These are phyloP conservation scores for Albizia julibrissin DNA, from an alignment of 306 rosid species.

Conservation along the genomic window DNA sequence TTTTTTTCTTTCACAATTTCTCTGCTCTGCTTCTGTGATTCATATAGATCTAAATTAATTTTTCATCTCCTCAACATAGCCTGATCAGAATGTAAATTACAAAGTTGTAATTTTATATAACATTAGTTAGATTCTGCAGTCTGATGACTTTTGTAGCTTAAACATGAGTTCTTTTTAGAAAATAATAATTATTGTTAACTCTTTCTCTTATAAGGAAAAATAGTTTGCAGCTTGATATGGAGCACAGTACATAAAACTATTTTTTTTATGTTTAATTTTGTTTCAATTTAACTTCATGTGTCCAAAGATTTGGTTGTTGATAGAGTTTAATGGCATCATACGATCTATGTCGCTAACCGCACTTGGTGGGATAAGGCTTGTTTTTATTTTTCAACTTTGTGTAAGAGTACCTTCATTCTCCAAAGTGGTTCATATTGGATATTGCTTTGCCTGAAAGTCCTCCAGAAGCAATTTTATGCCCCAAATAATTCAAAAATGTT, in stretches of 20 bases:
- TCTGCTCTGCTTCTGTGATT: conserved; percentile 38
- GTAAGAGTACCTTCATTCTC: not conserved
- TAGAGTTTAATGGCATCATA: too few relatives aligned
- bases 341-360: too few relatives aligned
- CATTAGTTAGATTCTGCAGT: conserved; percentile 26
- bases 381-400: not conserved
- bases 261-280: not conserved
- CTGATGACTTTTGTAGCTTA: conserved; percentile 4
- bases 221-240: conserved; percentile 23
- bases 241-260: not conserved
- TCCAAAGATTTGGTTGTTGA: too few relatives aligned
- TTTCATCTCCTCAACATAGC: conserved; percentile 56
- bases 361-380: too few relatives aligned
- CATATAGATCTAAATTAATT: conserved; percentile 55
- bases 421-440: not conserved
- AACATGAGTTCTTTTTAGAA: conserved; percentile 13
- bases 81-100: conserved; percentile 62
- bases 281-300: not conserved
- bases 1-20: conserved; percentile 26
- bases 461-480: not conserved
- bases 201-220: conserved; percentile 1
- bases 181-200: conserved; percentile 9
- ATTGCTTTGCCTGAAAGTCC: not conserved
- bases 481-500: not conserved
- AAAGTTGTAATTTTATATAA: conserved; percentile 54